Base-by-base conservation (phyloP, 78 protist species). In the Speleostelium caveatum region DNA sequence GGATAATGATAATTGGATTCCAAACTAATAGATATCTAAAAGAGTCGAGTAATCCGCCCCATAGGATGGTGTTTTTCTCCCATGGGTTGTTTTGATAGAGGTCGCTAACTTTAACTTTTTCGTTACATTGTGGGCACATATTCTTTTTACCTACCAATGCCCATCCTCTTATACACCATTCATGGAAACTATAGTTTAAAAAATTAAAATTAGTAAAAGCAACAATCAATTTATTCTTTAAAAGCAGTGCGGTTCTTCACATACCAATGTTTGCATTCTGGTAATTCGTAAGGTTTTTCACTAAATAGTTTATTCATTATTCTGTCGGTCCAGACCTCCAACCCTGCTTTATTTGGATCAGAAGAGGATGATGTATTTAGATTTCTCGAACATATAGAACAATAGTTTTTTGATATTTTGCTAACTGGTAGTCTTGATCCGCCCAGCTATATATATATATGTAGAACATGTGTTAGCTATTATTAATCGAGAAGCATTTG, bases 131-230 rank as follows among this genome's bases (percentile, higher is more conserved):
- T 49, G 89, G 89, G 41, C 89, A 80, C 2, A 39, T 24, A 41
- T 80, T 68, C 10, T 80, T 66, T 21, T 80, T 80, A 45, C 89
- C 89, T 10, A 80, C 71, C 6, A 80, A 42, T 3, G 45, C 22
- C 89, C 89, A 80, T 33, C 89, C 89, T 42, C 77, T 66, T 0
- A 80, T 80, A 80, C 89, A 80, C 62, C 67, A 80, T 35, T 67
- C 68, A 41, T 80, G 89, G 39, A 69, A 80, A 7, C 62, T 63
- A 16, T 42, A 3, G 14, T 26, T 14, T 14, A 38, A 65, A 65
- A 12, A 14, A 65, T 32, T 65, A 65, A 32, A 26, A 26, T 21
- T 32, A 65, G 6, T 32, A 61, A 8, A 8, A 22, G 7, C 67
- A 61, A 21, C 14, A 49, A 49, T 12, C 55, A 49, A 49, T 49